Evolutionary conservation across 2,329 filamentous ascomycete genomes (phyloP).

Genomic region (Macroventuria anomochaeta): DNA sequence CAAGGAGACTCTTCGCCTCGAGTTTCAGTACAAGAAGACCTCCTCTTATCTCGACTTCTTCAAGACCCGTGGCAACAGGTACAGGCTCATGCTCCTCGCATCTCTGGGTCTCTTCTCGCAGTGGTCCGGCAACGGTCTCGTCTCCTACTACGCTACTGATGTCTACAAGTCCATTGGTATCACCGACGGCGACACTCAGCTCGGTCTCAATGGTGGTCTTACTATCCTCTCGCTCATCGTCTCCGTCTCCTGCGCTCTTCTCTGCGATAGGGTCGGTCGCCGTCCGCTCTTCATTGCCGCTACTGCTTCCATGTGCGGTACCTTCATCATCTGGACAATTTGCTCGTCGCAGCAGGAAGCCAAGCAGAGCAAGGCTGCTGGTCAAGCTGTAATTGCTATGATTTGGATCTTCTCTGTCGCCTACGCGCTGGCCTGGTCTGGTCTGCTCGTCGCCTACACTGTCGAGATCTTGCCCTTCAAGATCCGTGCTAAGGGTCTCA

Average conservation of each 20-base stretch:
- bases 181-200: slow-evolving; percentile 48
- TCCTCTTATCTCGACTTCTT: slow-evolving; percentile 68
- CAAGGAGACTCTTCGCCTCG: slow-evolving; percentile 66
- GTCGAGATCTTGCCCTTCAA: slow-evolving; percentile 59
- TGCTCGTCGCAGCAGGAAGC: slow-evolving; percentile 61
- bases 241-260: slow-evolving; percentile 62
- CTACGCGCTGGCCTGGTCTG: slow-evolving; percentile 65
- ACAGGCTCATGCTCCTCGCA: slow-evolving; percentile 66
- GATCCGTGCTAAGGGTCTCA: slow-evolving; percentile 57
- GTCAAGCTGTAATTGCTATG: slow-evolving; percentile 57
- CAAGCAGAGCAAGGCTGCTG: slow-evolving; percentile 46
- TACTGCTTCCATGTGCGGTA: slow-evolving; percentile 45
- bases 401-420: slow-evolving; percentile 60
- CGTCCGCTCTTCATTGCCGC: slow-evolving; percentile 61
- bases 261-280: slow-evolving; percentile 60
- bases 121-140: slow-evolving; percentile 71
- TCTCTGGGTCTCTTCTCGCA: slow-evolving; percentile 72
- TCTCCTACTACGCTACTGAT: slow-evolving; percentile 70
- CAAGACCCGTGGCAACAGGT: slow-evolving; percentile 68
- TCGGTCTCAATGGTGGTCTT: slow-evolving; percentile 61
- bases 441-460: slow-evolving; percentile 62
- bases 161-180: slow-evolving; percentile 69
- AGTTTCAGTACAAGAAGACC: slow-evolving; percentile 57
- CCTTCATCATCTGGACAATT: slow-evolving; percentile 48
- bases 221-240: slow-evolving; percentile 66